phyloP scores from a whole-genome alignment of 192 early-diverging fungal species.

The Backusella tuberculispora region DNA sequence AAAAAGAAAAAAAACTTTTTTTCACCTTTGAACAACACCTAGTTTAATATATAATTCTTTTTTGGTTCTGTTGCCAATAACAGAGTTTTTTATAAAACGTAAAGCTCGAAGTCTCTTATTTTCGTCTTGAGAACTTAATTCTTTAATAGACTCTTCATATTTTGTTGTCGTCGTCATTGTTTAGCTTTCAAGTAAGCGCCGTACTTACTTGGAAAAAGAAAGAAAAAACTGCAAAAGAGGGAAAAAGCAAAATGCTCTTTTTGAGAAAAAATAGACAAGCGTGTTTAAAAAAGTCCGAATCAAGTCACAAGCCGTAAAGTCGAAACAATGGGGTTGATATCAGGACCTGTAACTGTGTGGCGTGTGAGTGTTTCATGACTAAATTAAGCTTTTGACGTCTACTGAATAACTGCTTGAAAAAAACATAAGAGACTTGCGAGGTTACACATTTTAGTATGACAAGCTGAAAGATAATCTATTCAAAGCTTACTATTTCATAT shows the following conservation, averaged over 20 bases:
- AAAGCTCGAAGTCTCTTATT: conserved; percentile 51
- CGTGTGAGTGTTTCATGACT: too few species aligned
- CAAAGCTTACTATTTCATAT: too few species aligned
- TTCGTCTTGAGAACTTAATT: conserved; percentile 48
- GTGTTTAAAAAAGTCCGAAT: not conserved
- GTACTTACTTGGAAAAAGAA: not conserved
- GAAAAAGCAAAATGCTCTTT: not conserved
- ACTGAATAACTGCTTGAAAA: too few species aligned
- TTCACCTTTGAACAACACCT: conserved; percentile 61
- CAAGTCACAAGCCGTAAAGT: not conserved
- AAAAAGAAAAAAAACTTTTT: not conserved
- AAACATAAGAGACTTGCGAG: too few species aligned
- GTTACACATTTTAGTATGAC: too few species aligned
- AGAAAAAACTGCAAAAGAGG: not conserved
- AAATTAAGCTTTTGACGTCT: too few species aligned
- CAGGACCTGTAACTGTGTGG: too few species aligned
- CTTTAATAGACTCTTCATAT: conserved; percentile 56
- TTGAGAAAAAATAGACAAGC: not conserved
- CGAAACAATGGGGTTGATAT: not conserved
- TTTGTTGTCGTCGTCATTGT: conserved; percentile 52
- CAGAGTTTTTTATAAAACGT: conserved; percentile 80
- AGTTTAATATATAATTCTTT: conserved; percentile 73
- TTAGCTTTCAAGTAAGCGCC: not conserved
- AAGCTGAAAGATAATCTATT: too few species aligned
- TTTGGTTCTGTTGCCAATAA: conserved; percentile 83